Evolutionary conservation across 2,329 filamentous ascomycete species (phyloP), one percentile per base, ranked within the genome.

Genomic region (Penicillium sp.): DNA sequence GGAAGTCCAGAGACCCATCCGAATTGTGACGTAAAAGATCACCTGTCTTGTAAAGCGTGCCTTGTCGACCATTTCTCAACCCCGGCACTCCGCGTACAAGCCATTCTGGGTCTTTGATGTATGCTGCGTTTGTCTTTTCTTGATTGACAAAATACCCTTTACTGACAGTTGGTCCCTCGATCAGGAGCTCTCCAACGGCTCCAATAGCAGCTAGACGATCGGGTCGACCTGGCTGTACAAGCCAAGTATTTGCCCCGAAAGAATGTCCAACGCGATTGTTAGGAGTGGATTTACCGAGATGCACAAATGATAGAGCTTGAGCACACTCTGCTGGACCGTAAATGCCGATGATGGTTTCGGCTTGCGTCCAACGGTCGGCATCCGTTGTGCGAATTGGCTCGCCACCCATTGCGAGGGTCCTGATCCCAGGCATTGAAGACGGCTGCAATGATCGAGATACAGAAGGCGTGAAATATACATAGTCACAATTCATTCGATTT

Each of bases 101-200:
- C 55, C 55, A 57, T 7, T 38, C 23, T 7, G 55, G 55, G 2
- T 47, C 42, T 7, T 51, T 35, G 5, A 72, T 60, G 49, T 70
- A 71, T 1, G 59, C 59, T 8, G 54, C 55, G 2, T 58, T 51
- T 3, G 67, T 71, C 43, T 61, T 65, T 9, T 63, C 60, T 0
- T 60, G 54, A 21, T 69, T 55, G 14, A 64, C 61, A 26, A 70
- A 58, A 50, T 72, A 72, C 3, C 66, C 67, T 38, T 62, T 56
- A 7, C 59, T 64, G 1, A 73, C 58, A 1, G 63, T 64, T 1
- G 67, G 64, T 0, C 76, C 75, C 59, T 77, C 73, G 1, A 78
- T 62, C 3, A 75, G 47, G 0, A 78, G 63, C 55, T 78, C 76
- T 5, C 74, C 76, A 11, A 75, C 62, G 2, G 69, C 68, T 3